phyloP scores from a whole-genome alignment of 306 rosid species.

The Dryas drummondii region DNA sequence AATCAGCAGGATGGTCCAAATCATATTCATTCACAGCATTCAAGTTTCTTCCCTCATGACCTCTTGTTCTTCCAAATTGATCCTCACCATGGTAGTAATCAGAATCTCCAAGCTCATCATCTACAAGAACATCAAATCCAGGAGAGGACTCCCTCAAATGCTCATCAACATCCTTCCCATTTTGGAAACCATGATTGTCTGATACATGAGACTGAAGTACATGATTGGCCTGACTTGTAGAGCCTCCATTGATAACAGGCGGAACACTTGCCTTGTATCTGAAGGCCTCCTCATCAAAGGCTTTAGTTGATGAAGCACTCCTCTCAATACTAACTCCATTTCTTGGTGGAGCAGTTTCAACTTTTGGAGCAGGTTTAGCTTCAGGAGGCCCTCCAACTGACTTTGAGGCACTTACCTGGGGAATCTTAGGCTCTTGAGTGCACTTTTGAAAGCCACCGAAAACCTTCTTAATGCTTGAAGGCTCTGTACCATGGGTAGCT shows the following conservation, averaged over 20 bases:
- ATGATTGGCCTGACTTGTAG: conserved; percentile 41
- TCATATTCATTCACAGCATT: conserved; percentile 71
- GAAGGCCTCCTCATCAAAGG: conserved; percentile 49
- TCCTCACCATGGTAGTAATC: conserved; percentile 77
- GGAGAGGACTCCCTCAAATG: conserved; percentile 90
- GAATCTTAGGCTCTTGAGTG: conserved; percentile 53
- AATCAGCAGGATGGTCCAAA: conserved; percentile 58
- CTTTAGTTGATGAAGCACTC: conserved; percentile 30
- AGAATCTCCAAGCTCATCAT: conserved; percentile 77
- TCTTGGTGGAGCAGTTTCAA: conserved; percentile 45
- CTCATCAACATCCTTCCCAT: conserved; percentile 89
- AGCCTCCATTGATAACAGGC: conserved; percentile 50
- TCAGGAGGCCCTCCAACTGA: conserved; percentile 38
- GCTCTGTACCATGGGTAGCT: conserved; percentile 43
- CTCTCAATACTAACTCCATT: conserved; percentile 49
- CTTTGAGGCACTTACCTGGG: conserved; percentile 40
- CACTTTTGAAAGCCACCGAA: conserved; percentile 52
- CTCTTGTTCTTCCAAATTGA: conserved; percentile 65
- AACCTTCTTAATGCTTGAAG: conserved; percentile 47
- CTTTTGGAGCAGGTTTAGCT: conserved; percentile 44
- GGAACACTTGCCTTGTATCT: conserved; percentile 41
- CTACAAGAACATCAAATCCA: conserved; percentile 99
- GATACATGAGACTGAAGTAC: conserved; percentile 46
- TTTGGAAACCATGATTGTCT: conserved; percentile 68
- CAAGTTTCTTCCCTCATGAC: conserved; percentile 65